Conservation (phyloP, 108 stramenopile genomes). For the Epipyxis sp. region DNA sequence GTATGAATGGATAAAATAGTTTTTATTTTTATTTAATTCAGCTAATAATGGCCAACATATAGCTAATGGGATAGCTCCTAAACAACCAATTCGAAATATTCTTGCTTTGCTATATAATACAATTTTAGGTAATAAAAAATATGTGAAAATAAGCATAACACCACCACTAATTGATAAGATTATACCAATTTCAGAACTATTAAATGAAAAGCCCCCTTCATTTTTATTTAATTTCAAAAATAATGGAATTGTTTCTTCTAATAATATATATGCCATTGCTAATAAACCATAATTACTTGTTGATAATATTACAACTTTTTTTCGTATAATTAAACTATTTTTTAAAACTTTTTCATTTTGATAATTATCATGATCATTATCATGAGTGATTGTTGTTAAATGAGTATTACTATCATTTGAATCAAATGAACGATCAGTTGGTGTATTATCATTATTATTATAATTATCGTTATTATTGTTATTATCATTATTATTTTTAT, state of each 20-base stretch:
- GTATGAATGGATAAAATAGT: background rate
- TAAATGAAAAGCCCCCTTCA: conserved; percentile 24
- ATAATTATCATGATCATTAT: too few relatives aligned
- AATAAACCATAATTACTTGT: conserved; percentile 8
- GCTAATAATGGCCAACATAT: conserved; percentile 10
- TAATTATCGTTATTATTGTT: too few relatives aligned
- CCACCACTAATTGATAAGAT: conserved; percentile 3
- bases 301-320: background rate
- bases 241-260: conserved; percentile 23
- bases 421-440: too few relatives aligned
- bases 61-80: background rate
- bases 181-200: conserved; percentile 5
- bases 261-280: conserved; percentile 20
- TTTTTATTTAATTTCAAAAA: conserved; percentile 2
- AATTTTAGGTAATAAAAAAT: conserved; percentile 6
- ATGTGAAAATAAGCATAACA: conserved; percentile 8
- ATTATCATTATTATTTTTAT: too few relatives aligned
- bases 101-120: background rate
- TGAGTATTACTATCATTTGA: too few relatives aligned
- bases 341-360: too few relatives aligned
- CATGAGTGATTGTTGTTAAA: too few relatives aligned
- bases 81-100: background rate
- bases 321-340: background rate
- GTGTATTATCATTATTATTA: too few relatives aligned
- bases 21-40: background rate